Base-by-base conservation (phyloP, 2,329 filamentous ascomycete genomes). In the Aspergillus sp. region DNA sequence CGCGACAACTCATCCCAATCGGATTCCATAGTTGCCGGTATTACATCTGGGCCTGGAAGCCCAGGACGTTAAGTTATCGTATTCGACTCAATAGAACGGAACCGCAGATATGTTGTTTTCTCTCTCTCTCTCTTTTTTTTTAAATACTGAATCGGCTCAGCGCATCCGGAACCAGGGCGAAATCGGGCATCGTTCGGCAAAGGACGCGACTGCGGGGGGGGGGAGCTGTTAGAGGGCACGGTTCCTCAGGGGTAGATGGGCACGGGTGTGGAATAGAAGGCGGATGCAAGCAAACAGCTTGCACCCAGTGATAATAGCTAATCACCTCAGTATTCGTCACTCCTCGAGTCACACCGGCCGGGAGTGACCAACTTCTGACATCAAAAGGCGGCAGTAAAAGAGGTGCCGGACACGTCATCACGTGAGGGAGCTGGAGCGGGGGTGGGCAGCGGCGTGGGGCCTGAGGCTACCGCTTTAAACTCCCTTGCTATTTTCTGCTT, bases 1-100 rank as follows among this genome's bases (percentile, higher is more conserved):
- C 92, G 90, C 77, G 87, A 86, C 77, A 96, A 87, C 89, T 96
- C 74, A 71, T 77, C 73, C 74, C 77, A 81, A 63, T 81, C 79
- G 61, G 77, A 76, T 71, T 80, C 79, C 79, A 81, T 81, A 61
- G 60, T 67, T 67, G 63, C 64, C 63, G 58, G 64, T 57, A 59
- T 60, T 55, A 57, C 65, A 61, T 62, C 59, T 51, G 63, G 61
- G 59, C 57, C 29, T 22, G 55, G 26, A 11, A 11, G 32, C 61
- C 60, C 60, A 63, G 57, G 11, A 20, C 24, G 24, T 1, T 6
- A 26, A n/a, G 18, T 11, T 31, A 18, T 56, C 9, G 36, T 16
- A 9, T 42, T n/a, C 16, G 36, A n/a, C 5, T 7, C 26, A 7
- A 42, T 1, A 6, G 16, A 7, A n/a, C 5, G 36, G 16, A n/a